Conservation (phyloP, 2,329 filamentous ascomycete genomes). For the Fusarium irregulare region DNA sequence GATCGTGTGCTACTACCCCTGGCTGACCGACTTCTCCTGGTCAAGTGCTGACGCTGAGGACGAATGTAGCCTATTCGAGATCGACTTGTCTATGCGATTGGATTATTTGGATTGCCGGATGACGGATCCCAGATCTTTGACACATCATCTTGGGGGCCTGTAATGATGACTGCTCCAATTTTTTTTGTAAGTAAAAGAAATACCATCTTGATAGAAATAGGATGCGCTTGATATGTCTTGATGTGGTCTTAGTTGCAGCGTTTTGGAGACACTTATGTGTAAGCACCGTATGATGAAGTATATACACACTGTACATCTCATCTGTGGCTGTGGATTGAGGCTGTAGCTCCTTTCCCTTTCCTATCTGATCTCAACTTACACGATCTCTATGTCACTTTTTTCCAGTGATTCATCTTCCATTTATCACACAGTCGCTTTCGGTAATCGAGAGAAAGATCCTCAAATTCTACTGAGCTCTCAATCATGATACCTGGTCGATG, state of each 20-base stretch:
- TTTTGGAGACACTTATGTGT: background rate
- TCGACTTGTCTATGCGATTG: background rate
- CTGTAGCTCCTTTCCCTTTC: slow-evolving; percentile 1
- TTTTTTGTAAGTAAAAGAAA: too few relatives aligned
- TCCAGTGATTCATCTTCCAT: background rate
- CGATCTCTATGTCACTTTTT: background rate
- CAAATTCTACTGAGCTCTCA: background rate
- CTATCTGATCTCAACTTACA: slow-evolving; percentile 19
- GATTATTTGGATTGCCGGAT: background rate
- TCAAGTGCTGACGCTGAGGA: slow-evolving; percentile 10
- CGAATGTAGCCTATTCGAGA: background rate
- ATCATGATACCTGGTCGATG: slow-evolving; percentile 14
- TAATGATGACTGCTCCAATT: background rate
- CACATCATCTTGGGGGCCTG: background rate
- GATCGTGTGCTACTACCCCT: background rate
- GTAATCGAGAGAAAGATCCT: background rate
- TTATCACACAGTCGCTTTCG: background rate
- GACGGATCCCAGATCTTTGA: background rate
- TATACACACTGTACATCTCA: background rate
- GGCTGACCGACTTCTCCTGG: background rate
- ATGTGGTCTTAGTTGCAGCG: background rate
- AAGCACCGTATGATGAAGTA: accelerated
- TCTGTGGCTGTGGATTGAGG: slow-evolving; percentile 23
- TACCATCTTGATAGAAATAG: background rate
- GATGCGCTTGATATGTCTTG: background rate